phyloP scores from a whole-genome alignment of 208 protist species.

The Strigomonas galati region DNA sequence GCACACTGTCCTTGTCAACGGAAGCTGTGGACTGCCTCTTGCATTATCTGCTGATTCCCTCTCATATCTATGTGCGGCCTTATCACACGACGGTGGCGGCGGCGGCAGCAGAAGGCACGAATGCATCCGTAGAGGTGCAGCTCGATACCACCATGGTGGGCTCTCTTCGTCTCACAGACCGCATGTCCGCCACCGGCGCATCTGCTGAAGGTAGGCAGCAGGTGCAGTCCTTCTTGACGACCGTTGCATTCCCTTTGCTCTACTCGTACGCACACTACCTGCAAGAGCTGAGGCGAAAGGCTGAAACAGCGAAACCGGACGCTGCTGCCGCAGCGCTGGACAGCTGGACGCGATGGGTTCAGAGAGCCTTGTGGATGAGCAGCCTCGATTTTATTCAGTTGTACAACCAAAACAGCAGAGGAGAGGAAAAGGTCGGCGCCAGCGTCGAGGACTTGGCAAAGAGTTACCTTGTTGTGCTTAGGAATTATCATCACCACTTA shows the following conservation, averaged over 20 bases:
- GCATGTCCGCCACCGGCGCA: not conserved
- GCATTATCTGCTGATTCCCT: slow-evolving; percentile 5
- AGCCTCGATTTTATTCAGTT: not conserved
- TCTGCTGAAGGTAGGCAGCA: not conserved
- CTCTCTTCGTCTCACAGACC: not conserved
- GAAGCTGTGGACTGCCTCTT: not conserved
- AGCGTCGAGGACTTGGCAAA: not conserved
- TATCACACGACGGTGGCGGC: not conserved
- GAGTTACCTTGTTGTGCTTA: not conserved
- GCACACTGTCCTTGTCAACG: not conserved
- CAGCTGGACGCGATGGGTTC: not conserved
- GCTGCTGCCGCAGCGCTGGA: too few relatives aligned
- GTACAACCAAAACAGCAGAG: not conserved
- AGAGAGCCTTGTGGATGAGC: not conserved
- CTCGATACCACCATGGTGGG: not conserved
- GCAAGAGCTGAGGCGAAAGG: too few relatives aligned
- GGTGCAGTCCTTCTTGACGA: not conserved
- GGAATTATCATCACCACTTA: not conserved
- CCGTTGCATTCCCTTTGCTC: not conserved
- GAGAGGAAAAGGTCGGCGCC: not conserved
- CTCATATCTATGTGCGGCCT: slow-evolving; percentile 1
- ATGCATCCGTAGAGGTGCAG: not conserved
- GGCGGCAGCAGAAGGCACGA: not conserved
- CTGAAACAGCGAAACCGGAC: not conserved
- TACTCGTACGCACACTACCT: not conserved